phyloP scores from a whole-genome alignment of 305 asterid species.

The Fraxinus nigra region DNA sequence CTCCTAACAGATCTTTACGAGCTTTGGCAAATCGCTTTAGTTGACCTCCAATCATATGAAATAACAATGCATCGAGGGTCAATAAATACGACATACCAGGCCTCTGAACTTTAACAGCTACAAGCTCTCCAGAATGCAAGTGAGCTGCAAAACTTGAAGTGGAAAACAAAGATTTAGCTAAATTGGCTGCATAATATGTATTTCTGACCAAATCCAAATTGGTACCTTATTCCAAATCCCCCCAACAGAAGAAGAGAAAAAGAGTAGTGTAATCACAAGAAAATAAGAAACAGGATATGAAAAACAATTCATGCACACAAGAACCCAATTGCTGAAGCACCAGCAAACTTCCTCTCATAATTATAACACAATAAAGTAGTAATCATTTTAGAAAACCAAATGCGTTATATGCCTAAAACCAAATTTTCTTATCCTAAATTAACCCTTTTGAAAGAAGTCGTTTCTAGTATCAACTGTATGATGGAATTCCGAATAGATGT shows the following conservation, averaged over 20 bases:
- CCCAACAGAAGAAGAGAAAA: background rate
- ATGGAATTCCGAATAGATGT: no score
- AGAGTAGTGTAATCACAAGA: background rate
- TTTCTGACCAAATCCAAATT: background rate
- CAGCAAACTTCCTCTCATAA: background rate
- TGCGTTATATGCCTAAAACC: no score
- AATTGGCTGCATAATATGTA: conserved; percentile 12
- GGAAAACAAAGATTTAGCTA: conserved; percentile 44
- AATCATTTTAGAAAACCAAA: no score
- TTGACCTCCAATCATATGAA: conserved; percentile 96
- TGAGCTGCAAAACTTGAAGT: conserved; percentile 95
- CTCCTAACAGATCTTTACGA: conserved; percentile 89
- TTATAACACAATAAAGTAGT: background rate
- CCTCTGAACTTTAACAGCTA: conserved; percentile 99
- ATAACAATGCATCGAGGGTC: conserved; percentile 90
- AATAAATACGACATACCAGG: conserved; percentile 86
- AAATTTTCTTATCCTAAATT: no score
- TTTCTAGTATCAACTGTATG: no score
- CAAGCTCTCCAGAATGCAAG: conserved; percentile 97
- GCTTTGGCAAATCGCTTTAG: conserved; percentile 95
- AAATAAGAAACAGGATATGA: background rate
- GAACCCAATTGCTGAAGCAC: background rate
- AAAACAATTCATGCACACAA: background rate
- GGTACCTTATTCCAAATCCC: conserved; percentile 21
- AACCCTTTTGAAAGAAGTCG: no score